These are phyloP conservation scores for Lunularia cruciata DNA, from an alignment of 225 moss, liverwort and hornwort genomes.

Conservation along the genomic window DNA sequence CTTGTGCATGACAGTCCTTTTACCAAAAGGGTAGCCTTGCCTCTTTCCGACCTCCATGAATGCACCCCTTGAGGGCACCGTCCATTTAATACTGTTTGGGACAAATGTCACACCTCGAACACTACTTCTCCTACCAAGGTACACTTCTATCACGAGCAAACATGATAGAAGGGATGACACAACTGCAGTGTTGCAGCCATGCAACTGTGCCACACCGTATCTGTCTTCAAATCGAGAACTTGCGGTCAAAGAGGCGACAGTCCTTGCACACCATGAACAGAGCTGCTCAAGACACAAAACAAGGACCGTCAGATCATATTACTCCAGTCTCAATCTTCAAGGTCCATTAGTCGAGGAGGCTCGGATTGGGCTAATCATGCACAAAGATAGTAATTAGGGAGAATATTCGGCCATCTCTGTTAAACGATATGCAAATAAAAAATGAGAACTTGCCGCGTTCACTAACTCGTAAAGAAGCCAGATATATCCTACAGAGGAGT, in stretches of 20 bases:
- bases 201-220: slow-evolving; percentile 77
- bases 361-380: too few species aligned
- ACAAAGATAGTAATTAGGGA: too few species aligned
- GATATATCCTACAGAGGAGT: too few species aligned
- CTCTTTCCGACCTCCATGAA: slow-evolving; percentile 48
- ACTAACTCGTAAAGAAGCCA: too few species aligned
- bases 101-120: slow-evolving; percentile 55
- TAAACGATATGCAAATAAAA: too few species aligned
- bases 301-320: not conserved
- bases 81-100: slow-evolving; percentile 88
- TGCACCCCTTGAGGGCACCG: slow-evolving; percentile 61
- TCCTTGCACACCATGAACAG: slow-evolving; percentile 70
- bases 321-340: too few species aligned
- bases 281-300: slow-evolving; percentile 40
- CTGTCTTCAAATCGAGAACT: slow-evolving; percentile 71
- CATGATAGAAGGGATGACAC: slow-evolving; percentile 77
- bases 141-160: slow-evolving; percentile 72
- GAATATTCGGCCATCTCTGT: too few species aligned
- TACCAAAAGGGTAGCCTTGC: slow-evolving; percentile 62
- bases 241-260: slow-evolving; percentile 61
- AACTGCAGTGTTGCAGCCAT: slow-evolving; percentile 68
- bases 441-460: too few species aligned
- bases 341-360: too few species aligned
- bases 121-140: slow-evolving; percentile 66
- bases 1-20: slow-evolving; percentile 72